phyloP scores from a whole-genome alignment of 164 flowering plant species.

The Akebia trifoliata region DNA sequence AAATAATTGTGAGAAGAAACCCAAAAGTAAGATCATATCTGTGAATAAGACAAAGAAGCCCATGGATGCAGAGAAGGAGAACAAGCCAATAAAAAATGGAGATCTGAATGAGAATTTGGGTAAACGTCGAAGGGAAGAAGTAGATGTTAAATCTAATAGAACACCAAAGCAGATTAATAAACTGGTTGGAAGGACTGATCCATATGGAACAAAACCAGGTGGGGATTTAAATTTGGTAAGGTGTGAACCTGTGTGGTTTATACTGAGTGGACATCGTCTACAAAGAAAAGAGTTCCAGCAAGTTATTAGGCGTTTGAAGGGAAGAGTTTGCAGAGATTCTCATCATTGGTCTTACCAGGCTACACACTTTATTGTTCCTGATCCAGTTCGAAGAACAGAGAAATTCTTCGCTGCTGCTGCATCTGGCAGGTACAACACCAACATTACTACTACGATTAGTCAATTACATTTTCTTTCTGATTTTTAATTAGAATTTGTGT shows the following conservation, averaged over 20 bases:
- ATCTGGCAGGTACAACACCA: slow-evolving; percentile 69
- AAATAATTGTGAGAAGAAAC: slow-evolving; percentile 15
- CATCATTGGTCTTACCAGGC: slow-evolving; percentile 98
- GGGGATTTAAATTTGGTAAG: slow-evolving; percentile 7
- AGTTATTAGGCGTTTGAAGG: slow-evolving; percentile 60
- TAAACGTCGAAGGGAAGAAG: slow-evolving; percentile 20
- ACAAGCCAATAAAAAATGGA: slow-evolving; percentile 24
- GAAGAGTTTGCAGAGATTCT: slow-evolving; percentile 79
- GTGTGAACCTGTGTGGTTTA: slow-evolving; percentile 51
- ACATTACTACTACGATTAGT: background rate
- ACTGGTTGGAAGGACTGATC: slow-evolving; percentile 9
- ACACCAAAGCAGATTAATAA: slow-evolving; percentile 10
- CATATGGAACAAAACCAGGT: slow-evolving; percentile 2
- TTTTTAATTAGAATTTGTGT: background rate
- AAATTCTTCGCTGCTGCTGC: slow-evolving; percentile 98
- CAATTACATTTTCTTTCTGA: background rate
- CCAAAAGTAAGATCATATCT: slow-evolving; percentile 4
- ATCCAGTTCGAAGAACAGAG: slow-evolving; percentile 80
- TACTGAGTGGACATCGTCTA: slow-evolving; percentile 75
- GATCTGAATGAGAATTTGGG: slow-evolving; percentile 12
- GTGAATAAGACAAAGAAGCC: slow-evolving; percentile 5
- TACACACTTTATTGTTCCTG: slow-evolving; percentile 83
- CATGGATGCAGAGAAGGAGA: slow-evolving; percentile 46
- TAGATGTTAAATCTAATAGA: slow-evolving; percentile 19
- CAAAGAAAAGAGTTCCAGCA: slow-evolving; percentile 85